Evolutionary conservation across 2,329 filamentous ascomycete species (phyloP).

Genomic region (Beauveria sp.): DNA sequence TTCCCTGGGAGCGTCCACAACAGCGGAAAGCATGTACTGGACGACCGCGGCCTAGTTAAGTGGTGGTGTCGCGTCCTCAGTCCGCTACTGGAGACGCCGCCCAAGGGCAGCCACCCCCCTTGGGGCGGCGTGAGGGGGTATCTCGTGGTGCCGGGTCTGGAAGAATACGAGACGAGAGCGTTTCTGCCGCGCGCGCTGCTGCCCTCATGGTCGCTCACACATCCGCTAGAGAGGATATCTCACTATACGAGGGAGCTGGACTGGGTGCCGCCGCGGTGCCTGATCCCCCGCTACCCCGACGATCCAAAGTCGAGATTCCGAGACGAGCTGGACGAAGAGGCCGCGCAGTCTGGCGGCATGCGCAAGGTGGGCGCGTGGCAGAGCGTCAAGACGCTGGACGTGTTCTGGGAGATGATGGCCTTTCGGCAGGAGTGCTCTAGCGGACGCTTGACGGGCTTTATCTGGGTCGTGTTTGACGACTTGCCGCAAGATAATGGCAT

Average conservation of each 20-base stretch:
- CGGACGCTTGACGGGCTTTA: conserved; percentile 83
- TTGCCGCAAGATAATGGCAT: conserved; percentile 15
- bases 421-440: conserved; percentile 93
- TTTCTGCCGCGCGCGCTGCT: conserved; percentile 59
- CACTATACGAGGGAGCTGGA: conserved; percentile 52
- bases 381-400: conserved; percentile 73
- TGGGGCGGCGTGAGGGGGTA: conserved; percentile 62
- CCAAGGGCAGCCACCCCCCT: conserved; percentile 20
- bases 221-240: conserved; percentile 59
- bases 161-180: conserved; percentile 69
- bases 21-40: conserved; percentile 77
- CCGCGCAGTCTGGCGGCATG: conserved; percentile 47
- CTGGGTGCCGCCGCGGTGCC: conserved; percentile 66
- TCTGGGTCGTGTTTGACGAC: conserved; percentile 82
- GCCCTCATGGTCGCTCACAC: conserved; percentile 60
- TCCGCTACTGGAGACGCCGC: conserved; percentile 54
- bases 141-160: conserved; percentile 79
- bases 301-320: conserved; percentile 90
- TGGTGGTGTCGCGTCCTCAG: conserved; percentile 95
- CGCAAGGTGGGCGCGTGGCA: conserved; percentile 66
- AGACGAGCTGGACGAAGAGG: conserved; percentile 80
- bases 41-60: conserved; percentile 80
- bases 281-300: conserved; percentile 88
- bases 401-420: conserved; percentile 99
- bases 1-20: conserved; percentile 91